A percentile compares a stretch with the other conserved stretches of the same genome.
Conservation (phyloP, 164 flowering plant genomes). For the Taxillus chinensis region DNA sequence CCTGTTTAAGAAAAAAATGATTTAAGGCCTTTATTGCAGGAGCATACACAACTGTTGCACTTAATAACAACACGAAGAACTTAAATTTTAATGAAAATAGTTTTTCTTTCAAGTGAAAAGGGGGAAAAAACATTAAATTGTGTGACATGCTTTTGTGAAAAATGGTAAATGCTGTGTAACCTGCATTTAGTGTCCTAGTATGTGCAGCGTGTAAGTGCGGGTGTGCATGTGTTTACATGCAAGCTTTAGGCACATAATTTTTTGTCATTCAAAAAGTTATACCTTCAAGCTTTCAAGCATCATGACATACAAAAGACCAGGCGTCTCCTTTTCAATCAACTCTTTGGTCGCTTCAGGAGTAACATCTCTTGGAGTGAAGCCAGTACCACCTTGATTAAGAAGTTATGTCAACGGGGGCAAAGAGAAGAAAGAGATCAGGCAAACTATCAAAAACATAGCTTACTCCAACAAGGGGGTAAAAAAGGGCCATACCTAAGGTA, state of each 20-base stretch:
- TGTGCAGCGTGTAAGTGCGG: no score
- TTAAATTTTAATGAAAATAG: no score
- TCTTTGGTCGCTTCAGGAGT: conserved; percentile 96
- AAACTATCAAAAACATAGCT: neutral
- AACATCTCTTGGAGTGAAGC: conserved; percentile 85
- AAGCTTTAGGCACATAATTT: no score
- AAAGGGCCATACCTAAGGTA: conserved; percentile 54
- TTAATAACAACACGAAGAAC: neutral
- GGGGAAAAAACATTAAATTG: no score
- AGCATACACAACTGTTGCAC: neutral
- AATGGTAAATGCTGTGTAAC: no score
- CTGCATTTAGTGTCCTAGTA: no score
- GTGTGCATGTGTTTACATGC: no score
- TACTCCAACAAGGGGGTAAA: neutral
- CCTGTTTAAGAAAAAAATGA: conserved; percentile 28
- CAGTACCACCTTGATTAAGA: conserved; percentile 71
- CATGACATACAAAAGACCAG: conserved; percentile 86
- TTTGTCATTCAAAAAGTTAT: conserved; percentile 4
- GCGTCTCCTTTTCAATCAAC: conserved; percentile 84
- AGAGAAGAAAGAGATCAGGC: neutral
- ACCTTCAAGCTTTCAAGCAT: conserved; percentile 96
- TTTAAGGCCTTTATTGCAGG: neutral
- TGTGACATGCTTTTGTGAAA: no score
- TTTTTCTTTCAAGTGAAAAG: no score
- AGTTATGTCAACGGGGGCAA: neutral